Base-by-base conservation (phyloP, 78 protist species). In the Cavenderia fasciculata region DNA sequence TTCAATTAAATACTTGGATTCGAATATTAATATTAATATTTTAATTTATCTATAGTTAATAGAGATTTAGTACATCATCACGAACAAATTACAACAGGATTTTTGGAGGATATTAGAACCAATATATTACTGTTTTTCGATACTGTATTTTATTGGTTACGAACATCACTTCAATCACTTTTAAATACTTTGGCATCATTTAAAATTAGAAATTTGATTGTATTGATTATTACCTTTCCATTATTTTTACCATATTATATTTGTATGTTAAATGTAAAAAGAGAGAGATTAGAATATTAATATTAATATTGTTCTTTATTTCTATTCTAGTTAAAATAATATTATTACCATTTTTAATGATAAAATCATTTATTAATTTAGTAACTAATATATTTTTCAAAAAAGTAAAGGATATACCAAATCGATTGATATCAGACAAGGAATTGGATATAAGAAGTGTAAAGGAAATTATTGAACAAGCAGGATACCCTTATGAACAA, bases 61-160 rank as follows among this genome's bases (percentile, higher is more conserved):
- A 38, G 69, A 62, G 87, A 78, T 78, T 27, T 78, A 7, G 87
- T 78, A 18, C 87, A 78, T 52, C 63, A 65, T 36, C 75, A 78
- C 23, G 87, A 78, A 27, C 87, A 78, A 40, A 78, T 78, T 52
- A 78, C 87, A 47, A 78, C 87, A 23, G 87, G 87, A 27, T 38
- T 78, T n/a, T 40, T 78, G 19, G 87, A 78, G 31, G 87, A 78
- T 65, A 40, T 78, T 10, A 78, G 65, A 65, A 78, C 87, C 4
- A 78, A 78, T 52, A 12, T 78, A 65, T 40, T 78, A 36, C 27
- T 78, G 25, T 65, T 78, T 36, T 78, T 65, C 29, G 87, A 78
- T 78, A 59, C 56, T 0, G 8, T 59, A 33, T 78, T 78, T 52
- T 44, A 59, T 23, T 78, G 75, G 74, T 29, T 78, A 29, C 62